These are phyloP conservation scores for Lomentospora prolificans DNA, from an alignment of 2,329 filamentous ascomycete genomes.

Conservation along the genomic window DNA sequence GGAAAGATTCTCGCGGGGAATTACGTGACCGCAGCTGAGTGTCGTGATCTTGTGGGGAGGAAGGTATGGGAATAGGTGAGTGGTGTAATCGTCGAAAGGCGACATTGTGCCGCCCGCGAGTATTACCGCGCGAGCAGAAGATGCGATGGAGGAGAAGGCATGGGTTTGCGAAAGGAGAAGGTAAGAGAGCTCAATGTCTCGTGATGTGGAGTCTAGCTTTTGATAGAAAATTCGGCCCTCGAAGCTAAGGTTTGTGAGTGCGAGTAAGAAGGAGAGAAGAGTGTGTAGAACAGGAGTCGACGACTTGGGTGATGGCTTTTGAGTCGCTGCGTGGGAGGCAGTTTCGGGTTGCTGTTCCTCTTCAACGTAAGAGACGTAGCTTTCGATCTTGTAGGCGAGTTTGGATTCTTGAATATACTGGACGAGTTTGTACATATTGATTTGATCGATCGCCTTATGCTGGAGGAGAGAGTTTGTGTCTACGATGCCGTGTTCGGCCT, in stretches of 20 bases:
- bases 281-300: conserved; percentile 43
- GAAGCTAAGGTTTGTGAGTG: conserved; percentile 75
- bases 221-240: conserved; percentile 59
- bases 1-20: conserved; percentile 70
- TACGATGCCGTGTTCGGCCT: conserved; percentile 55
- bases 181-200: conserved; percentile 62
- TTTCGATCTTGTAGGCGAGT: conserved; percentile 86
- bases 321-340: conserved; percentile 1
- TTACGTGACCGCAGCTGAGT: conserved; percentile 89
- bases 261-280: conserved; percentile 56
- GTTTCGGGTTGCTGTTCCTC: conserved; percentile 22
- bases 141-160: conserved; percentile 80
- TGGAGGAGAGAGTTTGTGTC: conserved; percentile 63
- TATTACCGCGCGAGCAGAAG: conserved; percentile 76
- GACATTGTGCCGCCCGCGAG: conserved; percentile 97
- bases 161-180: conserved; percentile 84
- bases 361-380: conserved; percentile 61
- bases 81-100: conserved; percentile 81
- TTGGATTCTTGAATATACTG: conserved; percentile 87
- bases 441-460: conserved; percentile 84
- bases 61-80: conserved; percentile 76
- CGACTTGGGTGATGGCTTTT: conserved; percentile 6
- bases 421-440: conserved; percentile 84
- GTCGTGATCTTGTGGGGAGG: conserved; percentile 56
- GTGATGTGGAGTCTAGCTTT: conserved; percentile 25